Base-by-base conservation (phyloP, 2,329 filamentous ascomycete genomes). In the Leptographium wingfieldii region DNA sequence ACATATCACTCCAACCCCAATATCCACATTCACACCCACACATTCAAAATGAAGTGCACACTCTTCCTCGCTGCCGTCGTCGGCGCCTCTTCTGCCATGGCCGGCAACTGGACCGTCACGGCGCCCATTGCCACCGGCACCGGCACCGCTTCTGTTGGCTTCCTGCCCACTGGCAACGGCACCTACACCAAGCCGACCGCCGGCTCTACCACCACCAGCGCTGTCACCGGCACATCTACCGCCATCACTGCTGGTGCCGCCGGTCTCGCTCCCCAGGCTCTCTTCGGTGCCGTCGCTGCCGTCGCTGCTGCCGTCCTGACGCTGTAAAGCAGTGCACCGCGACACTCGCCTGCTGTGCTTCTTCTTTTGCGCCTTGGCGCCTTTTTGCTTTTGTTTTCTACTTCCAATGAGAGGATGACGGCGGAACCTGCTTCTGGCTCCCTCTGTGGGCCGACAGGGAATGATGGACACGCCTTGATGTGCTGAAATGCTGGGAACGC, bases 281-380 rank as follows among this genome's bases (percentile, higher is more conserved):
- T 60, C 11, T 58, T 62, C 55, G 62, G 62, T 16, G 63, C 63
- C 16, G 61, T 48, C 31, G 63, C 62, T 5, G 63, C 61, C 27
- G 63, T 65, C 4, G 63, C 63, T 6, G 63, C 62, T 35, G 54
- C 63, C 53, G 63, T 63, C 33, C 62, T 65, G 55, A 54, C 61
- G 25, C 61, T 65, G 61, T 65, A 63, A 63, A 56, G 43, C 12
- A 29, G 10, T 14, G 6, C 3, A 31, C 29, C 29, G 5, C 33
- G 33, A 35, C 31, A 27, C 3, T 5, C 25, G 35, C 12, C n/a
- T 5, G n/a, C 5, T 43, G 14, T 43, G 40, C 14, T 48, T n/a
- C 19, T 46, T 19, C 14, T 16, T 19, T 16, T 46, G 31, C 31
- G 31, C 31, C 31, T 31, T 31, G 31, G 22, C 22, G 22, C 22